Conservation (phyloP, 1,284 basidiomycete genomes). For the Phlebopus sp. region DNA sequence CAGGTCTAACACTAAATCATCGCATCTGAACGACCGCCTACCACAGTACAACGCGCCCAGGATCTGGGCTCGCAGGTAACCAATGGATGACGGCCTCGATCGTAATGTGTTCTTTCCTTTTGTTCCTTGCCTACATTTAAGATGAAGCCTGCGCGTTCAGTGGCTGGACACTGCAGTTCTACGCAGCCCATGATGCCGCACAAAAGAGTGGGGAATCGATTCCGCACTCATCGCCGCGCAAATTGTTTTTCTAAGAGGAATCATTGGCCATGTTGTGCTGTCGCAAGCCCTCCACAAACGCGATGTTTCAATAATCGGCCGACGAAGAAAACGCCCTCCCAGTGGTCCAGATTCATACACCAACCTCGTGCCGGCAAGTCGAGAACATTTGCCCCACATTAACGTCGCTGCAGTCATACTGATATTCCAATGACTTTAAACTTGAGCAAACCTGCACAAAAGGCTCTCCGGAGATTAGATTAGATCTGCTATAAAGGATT, state of each 20-base stretch:
- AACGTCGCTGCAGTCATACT: neutral
- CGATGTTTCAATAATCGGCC: no score
- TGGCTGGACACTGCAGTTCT: neutral
- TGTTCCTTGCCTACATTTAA: neutral
- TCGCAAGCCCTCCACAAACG: no score
- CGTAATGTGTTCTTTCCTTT: constrained; percentile 1
- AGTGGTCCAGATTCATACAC: no score
- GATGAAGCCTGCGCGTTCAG: neutral
- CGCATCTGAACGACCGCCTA: constrained; percentile 2
- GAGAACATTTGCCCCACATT: neutral
- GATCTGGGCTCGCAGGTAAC: neutral
- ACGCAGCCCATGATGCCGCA: neutral
- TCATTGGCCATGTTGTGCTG: no score
- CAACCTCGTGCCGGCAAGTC: no score
- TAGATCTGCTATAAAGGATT: constrained; percentile 4
- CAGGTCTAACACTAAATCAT: neutral
- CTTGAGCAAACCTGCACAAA: no score
- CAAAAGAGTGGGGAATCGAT: neutral
- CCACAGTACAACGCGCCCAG: neutral
- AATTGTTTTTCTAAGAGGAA: no score
- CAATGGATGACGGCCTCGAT: constrained; percentile 1
- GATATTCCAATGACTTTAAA: no score
- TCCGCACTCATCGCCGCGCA: no score
- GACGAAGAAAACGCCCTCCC: no score
- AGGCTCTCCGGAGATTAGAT: no score